Percentiles rank a stretch among this genome's conserved stretches.
phyloP scores from a whole-genome alignment of 2,329 filamentous ascomycete genomes.

The Pseudocercospora macadamiae region DNA sequence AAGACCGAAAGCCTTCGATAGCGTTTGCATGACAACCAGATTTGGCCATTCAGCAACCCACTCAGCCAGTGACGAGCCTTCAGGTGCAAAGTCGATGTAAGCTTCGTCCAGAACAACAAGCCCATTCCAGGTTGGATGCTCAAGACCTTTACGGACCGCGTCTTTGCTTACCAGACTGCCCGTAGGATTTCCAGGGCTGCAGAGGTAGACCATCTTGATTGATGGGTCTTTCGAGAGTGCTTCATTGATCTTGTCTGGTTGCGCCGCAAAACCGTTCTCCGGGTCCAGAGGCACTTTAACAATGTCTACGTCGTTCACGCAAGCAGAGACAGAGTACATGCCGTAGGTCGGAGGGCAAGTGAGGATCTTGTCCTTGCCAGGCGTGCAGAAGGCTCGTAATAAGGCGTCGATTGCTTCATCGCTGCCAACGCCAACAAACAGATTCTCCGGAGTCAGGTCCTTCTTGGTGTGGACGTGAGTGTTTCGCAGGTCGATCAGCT shows the following conservation, averaged over 20 bases:
- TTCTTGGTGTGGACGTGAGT: constrained; percentile 77
- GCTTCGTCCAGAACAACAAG: constrained; percentile 93
- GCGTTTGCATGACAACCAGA: constrained; percentile 94
- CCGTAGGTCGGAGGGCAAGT: constrained; percentile 97
- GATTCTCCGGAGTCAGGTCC: constrained; percentile 73
- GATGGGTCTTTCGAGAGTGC: constrained; percentile 64
- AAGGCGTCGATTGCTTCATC: constrained; percentile 97
- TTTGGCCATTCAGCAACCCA: constrained; percentile 94
- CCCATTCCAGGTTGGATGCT: constrained; percentile 93
- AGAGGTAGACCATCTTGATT: constrained; percentile 90
- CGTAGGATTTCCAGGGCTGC: constrained; percentile 94
- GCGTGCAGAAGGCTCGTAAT: constrained; percentile 88
- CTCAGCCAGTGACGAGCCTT: constrained; percentile 79
- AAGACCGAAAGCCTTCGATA: constrained; percentile 96
- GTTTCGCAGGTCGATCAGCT: constrained; percentile 85
- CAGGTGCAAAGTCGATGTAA: constrained; percentile 90
- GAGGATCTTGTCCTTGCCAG: constrained; percentile 84
- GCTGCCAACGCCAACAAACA: constrained; percentile 94
- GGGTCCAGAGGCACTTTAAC: constrained; percentile 82
- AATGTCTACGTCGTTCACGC: constrained; percentile 87
- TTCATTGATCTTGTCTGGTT: constrained; percentile 68
- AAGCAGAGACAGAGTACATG: constrained; percentile 95
- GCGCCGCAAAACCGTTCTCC: constrained; percentile 72
- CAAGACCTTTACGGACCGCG: constrained; percentile 72
- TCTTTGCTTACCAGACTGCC: constrained; percentile 75